Percentiles rank a stretch among this genome's conserved stretches.
phyloP scores from a whole-genome alignment of 352 stramenopile genomes.

The Phytophthora pluvialis region DNA sequence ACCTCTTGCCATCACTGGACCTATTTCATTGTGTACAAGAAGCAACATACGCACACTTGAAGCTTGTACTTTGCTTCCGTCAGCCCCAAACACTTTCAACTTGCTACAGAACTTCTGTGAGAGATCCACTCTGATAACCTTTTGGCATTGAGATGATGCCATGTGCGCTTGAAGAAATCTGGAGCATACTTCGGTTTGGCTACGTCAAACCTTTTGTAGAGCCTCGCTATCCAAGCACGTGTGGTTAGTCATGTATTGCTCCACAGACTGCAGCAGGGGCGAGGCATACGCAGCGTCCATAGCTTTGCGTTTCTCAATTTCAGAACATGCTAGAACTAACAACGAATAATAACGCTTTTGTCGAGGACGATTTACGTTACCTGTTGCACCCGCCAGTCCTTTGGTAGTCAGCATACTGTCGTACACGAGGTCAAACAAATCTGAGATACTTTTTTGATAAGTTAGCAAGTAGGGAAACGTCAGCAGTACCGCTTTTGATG shows the following conservation, averaged over 20 bases:
- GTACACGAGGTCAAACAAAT: not conserved
- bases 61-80: not conserved
- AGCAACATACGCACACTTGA: not conserved
- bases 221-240: no score
- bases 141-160: no score
- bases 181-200: no score
- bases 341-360: not conserved
- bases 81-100: not conserved
- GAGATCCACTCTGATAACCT: no score
- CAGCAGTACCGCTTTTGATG: not conserved
- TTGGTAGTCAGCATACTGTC: not conserved
- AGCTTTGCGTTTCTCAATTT: no score
- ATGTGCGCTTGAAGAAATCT: no score
- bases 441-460: not conserved
- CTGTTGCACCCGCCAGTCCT: not conserved
- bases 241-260: no score
- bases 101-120: not conserved
- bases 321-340: no score
- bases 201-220: no score
- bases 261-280: no score
- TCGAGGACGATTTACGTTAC: not conserved
- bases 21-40: not conserved
- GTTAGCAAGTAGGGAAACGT: not conserved
- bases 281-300: no score
- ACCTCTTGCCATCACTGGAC: not conserved